Percentiles rank a stretch among this genome's conserved stretches.
phyloP scores from a whole-genome alignment of 2,329 filamentous ascomycete genomes.

The Sclerotinia glacialis region DNA sequence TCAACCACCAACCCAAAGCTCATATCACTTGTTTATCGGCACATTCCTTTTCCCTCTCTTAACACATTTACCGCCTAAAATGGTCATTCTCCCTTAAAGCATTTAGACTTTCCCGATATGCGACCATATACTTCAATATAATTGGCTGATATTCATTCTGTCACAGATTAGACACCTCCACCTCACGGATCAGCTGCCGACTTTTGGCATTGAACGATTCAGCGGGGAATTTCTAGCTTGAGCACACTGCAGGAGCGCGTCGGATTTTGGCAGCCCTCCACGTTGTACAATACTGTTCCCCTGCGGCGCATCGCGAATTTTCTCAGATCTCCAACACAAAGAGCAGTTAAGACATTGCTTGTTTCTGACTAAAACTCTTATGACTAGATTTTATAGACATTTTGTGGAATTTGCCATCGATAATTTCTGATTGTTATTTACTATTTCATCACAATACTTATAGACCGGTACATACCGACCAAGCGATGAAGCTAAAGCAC shows the following conservation, averaged over 20 bases:
- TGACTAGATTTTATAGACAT: constrained; percentile 5
- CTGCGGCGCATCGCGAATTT: constrained; percentile 33
- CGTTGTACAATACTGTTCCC: constrained; percentile 32
- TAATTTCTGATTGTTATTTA: not conserved
- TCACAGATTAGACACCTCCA: constrained; percentile 32
- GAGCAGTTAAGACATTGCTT: constrained; percentile 4
- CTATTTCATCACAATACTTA: not conserved
- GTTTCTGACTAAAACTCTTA: not conserved
- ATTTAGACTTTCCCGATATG: constrained; percentile 29
- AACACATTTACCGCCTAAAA: constrained; percentile 32
- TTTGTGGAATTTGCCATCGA: not conserved
- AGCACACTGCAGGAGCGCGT: constrained; percentile 33
- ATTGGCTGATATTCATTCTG: constrained; percentile 35
- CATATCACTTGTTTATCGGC: constrained; percentile 28
- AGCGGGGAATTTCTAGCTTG: constrained; percentile 32
- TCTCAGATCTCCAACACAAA: constrained; percentile 18
- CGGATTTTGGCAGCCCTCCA: constrained; percentile 37
- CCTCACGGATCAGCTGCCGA: constrained; percentile 39
- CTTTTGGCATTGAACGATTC: constrained; percentile 26
- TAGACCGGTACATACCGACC: constrained; percentile 5
- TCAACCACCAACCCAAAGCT: constrained; percentile 30
- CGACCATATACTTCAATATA: constrained; percentile 26
- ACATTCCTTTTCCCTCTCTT: constrained; percentile 29
- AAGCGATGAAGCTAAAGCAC: constrained; percentile 15
- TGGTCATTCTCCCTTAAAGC: constrained; percentile 24